Conservation (phyloP, 257 asterid species). For the Nicotiana paniculata region DNA sequence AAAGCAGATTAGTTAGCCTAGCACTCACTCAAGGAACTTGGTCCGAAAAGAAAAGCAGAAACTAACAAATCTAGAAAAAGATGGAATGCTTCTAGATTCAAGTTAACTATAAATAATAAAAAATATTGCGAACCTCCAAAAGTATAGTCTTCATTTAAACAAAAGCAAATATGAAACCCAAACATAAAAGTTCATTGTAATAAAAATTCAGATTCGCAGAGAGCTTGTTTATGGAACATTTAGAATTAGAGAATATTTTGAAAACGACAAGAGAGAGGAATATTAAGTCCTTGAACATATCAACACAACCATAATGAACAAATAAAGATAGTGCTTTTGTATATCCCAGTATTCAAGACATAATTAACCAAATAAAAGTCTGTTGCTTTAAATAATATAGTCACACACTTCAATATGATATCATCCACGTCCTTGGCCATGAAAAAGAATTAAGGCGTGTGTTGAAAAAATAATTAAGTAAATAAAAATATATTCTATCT, state of each 20-base stretch:
- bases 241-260: not conserved
- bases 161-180: conserved; percentile 39
- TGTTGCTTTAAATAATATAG: too few species aligned
- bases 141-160: conserved; percentile 38
- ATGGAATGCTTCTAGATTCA: conserved; percentile 29
- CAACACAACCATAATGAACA: not conserved
- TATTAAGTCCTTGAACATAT: not conserved
- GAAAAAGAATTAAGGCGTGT: too few species aligned
- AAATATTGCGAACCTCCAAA: conserved; percentile 10
- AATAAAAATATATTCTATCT: too few species aligned
- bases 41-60: conserved; percentile 26
- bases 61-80: conserved; percentile 26
- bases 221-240: conserved; percentile 34
- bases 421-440: too few species aligned
- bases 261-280: not conserved
- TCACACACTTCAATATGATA: too few species aligned
- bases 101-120: conserved; percentile 6
- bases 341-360: not conserved
- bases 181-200: conserved; percentile 12
- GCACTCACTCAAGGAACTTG: conserved; percentile 16
- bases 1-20: conserved; percentile 26
- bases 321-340: not conserved
- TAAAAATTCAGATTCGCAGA: conserved; percentile 21
- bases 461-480: too few species aligned
- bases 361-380: too few species aligned